Conservation (phyloP, 768 basidiomycete genomes). For the Mycena metata region DNA sequence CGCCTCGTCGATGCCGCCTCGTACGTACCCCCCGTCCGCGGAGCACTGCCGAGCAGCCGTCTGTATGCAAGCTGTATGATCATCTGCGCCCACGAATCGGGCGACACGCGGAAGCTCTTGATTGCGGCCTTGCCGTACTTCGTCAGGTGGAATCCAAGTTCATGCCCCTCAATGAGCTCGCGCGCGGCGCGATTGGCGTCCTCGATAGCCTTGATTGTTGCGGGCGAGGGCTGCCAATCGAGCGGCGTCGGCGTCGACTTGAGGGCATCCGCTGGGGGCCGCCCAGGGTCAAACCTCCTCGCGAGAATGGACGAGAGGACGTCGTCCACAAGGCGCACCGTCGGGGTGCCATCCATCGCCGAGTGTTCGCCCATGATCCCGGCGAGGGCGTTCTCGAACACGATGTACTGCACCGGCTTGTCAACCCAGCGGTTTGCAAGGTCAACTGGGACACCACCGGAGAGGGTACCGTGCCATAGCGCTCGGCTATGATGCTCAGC, state of each 20-base stretch:
- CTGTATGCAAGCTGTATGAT: constrained; percentile 91
- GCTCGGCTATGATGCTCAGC: constrained; percentile 74
- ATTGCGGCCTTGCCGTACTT: constrained; percentile 88
- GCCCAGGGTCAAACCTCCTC: constrained; percentile 75
- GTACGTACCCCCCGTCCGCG: constrained; percentile 85
- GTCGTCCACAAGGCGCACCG: constrained; percentile 77
- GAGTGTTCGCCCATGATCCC: constrained; percentile 96
- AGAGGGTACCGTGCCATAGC: constrained; percentile 85
- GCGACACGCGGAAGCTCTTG: constrained; percentile 90
- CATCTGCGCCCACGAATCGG: constrained; percentile 96
- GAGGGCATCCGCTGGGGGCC: constrained; percentile 41
- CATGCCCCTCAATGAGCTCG: constrained; percentile 74
- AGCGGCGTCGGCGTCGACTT: constrained; percentile 61
- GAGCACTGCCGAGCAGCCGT: constrained; percentile 69
- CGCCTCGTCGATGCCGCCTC: constrained; percentile 93
- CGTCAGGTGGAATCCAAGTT: constrained; percentile 73
- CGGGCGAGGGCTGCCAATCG: constrained; percentile 72
- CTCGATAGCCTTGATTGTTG: constrained; percentile 64
- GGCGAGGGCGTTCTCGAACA: constrained; percentile 84
- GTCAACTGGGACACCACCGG: constrained; percentile 63
- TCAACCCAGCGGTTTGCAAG: constrained; percentile 88
- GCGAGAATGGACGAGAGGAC: constrained; percentile 72
- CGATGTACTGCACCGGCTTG: constrained; percentile 89
- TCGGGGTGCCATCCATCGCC: constrained; percentile 92
- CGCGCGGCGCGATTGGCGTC: constrained; percentile 67